A percentile compares a stretch with the other conserved stretches of the same genome.
Conservation (phyloP, 169 alveolate species). For the Plasmodium fragile region DNA sequence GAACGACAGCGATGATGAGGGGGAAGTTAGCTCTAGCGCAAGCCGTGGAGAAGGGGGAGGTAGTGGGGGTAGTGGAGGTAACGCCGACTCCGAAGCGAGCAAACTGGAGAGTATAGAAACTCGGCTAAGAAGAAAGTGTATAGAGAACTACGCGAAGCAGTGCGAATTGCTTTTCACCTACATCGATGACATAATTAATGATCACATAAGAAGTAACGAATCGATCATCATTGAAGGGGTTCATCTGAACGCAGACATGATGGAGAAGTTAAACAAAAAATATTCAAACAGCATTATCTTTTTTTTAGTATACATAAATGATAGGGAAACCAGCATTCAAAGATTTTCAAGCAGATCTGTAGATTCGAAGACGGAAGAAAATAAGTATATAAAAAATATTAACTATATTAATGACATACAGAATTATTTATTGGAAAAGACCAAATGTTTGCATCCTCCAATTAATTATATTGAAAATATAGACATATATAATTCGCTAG, state of each 20-base stretch:
- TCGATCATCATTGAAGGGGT: constrained; percentile 72
- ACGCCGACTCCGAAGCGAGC: background rate
- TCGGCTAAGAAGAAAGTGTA: constrained; percentile 26
- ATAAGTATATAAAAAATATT: constrained; percentile 70
- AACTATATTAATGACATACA: constrained; percentile 67
- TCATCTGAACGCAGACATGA: constrained; percentile 35
- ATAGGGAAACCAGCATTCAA: constrained; percentile 61
- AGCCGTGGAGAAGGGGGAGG: background rate
- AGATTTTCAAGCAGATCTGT: constrained; percentile 57
- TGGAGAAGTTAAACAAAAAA: constrained; percentile 30
- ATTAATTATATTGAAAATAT: constrained; percentile 69
- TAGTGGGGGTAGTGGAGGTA: background rate
- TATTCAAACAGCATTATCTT: constrained; percentile 62
- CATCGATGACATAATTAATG: constrained; percentile 57
- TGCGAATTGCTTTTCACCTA: constrained; percentile 27
- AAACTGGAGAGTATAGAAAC: background rate
- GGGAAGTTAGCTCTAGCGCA: background rate
- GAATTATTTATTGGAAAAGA: constrained; percentile 21
- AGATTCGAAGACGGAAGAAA: constrained; percentile 23
- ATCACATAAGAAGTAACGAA: constrained; percentile 39
- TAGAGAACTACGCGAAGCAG: constrained; percentile 57
- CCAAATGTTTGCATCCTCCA: constrained; percentile 22
- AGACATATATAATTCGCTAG: constrained; percentile 56
- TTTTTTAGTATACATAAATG: constrained; percentile 65
- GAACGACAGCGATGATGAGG: constrained; percentile 18